These are phyloP conservation scores for Dryadomyces quercivorus DNA, from an alignment of 2,329 filamentous ascomycete genomes.

Conservation along the genomic window DNA sequence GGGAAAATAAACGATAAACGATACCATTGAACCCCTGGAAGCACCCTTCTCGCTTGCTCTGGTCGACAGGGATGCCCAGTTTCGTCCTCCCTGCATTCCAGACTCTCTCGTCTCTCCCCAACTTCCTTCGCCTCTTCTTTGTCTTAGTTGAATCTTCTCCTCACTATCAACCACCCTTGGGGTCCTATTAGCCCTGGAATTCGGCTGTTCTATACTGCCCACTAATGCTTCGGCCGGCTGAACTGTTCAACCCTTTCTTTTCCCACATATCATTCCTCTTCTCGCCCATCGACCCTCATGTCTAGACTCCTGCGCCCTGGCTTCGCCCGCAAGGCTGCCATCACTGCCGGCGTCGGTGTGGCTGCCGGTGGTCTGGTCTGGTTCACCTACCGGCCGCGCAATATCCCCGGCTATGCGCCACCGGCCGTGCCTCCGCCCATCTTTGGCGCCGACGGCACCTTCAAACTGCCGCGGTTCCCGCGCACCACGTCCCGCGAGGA, in stretches of 20 bases:
- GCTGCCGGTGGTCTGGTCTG: conserved; percentile 32
- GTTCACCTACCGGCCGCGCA: conserved; percentile 53
- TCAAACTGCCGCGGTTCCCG: conserved; percentile 56
- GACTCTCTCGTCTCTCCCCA: neutral
- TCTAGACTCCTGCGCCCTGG: conserved; percentile 16
- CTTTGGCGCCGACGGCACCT: conserved; percentile 55
- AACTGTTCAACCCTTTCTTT: neutral
- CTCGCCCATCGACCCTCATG: conserved; percentile 10
- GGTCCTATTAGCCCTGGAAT: too few species aligned
- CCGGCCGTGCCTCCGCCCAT: conserved; percentile 59
- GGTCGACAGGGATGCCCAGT: neutral
- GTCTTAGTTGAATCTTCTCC: too few species aligned
- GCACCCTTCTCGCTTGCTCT: neutral
- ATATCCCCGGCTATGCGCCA: conserved; percentile 58
- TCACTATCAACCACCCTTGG: too few species aligned
- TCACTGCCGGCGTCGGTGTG: conserved; percentile 28
- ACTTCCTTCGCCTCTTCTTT: too few species aligned
- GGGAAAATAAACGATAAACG: too few species aligned
- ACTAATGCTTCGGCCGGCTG: too few species aligned
- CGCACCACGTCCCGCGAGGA: conserved; percentile 47
- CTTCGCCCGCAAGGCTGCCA: conserved; percentile 29
- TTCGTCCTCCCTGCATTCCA: neutral
- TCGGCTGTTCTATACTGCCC: too few species aligned
- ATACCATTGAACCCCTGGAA: neutral
- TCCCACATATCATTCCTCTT: neutral